Base-by-base conservation (phyloP, 495 filamentous ascomycete species). In the Penicillium manginii region DNA sequence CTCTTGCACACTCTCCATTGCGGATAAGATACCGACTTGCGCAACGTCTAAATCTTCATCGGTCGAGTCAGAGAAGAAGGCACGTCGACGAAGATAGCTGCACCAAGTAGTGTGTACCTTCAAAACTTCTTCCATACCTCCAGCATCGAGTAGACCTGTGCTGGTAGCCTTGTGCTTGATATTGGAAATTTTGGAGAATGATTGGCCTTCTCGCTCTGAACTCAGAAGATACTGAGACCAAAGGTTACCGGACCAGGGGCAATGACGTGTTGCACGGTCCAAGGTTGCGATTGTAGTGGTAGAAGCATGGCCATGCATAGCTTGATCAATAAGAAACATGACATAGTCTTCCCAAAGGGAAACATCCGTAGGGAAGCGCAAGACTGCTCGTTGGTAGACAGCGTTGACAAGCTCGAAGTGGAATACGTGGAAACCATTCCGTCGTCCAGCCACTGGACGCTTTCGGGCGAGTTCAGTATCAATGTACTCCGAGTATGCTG, bases 101-200 rank as follows among this genome's bases (percentile, higher is more conserved):
- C 93, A 96, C 94, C 94, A 98, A 0, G 91, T 87, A 33, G 88
- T 87, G 59, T 94, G 91, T 58, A 97, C 89, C 63, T 94, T 92
- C 39, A 97, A 74, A 3, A 97, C 85, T 59, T 92, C 89, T 45
- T 90, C 85, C 83, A 96, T 86, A 17, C 91, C 92, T 45, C 81
- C 83, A 50, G 81, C 81, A 62, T 88, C 86, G 11, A 96, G 83
- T 19, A 93, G 79, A 7, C 88, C 87, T 10, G 88, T 91, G 65
- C 86, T 90, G 1, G 92, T 97, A 3, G 94, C 94, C 47, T 84
- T 88, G 68, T 98, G 91, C 69, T 98, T 98, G 67, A 97, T 91
- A 33, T 86, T 79, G 60, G 93, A 89, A 42, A 98, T 90, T 26
- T 87, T 88, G n/a, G 85, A 71, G 63, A 92, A 96, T 2, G 86